Evolutionary conservation across 2,329 filamentous ascomycete genomes (phyloP), one percentile per base, ranked within the genome.

Genomic region (Talaromyces sp.): DNA sequence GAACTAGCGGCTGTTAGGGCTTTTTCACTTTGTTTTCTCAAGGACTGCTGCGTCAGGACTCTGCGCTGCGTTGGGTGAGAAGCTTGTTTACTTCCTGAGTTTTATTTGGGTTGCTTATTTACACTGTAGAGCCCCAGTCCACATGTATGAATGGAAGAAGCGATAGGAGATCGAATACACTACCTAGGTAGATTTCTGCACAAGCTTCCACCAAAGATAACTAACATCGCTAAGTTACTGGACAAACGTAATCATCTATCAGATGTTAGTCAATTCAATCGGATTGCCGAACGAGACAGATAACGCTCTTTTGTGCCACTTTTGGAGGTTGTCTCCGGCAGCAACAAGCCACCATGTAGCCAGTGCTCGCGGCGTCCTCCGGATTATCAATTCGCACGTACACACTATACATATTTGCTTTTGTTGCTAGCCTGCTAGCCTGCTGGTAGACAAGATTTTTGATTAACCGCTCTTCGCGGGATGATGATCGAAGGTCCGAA

Each of bases 381-480:
- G 52, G 52, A 15, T 22, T 37, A 54, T 13, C 19, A 19, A 52
- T 52, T 11, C 11, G 4, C 33, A 11, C 5, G 19, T 19, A 45
- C 17, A 8, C 11, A 31, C 35, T 27, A 17, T 8, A 3, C 19
- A 37, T 37, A 56, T 56, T 56, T 56, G 33, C 33, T 56, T 56
- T 37, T 54, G 11, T 11, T 56, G 31, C 33, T 56, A 35, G 50
- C 50, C 27, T 22, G 10, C 10, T 11, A 37, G 17, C n/a, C 31
- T 52, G 27, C 27, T 9, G 22, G 47, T 25, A 7, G 25, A 31
- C 13, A 31, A 27, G 13, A 37, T 56, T 56, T 37, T 37, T 37
- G 33, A 13, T 56, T 56, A 56, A 56, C 52, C 52, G 52, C 52
- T 37, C n/a, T 56, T 56, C 11, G 52, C 52, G 52, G 52, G 31